phyloP scores from a whole-genome alignment of 83 land plant species.

The Diphasiastrum complanatum region DNA sequence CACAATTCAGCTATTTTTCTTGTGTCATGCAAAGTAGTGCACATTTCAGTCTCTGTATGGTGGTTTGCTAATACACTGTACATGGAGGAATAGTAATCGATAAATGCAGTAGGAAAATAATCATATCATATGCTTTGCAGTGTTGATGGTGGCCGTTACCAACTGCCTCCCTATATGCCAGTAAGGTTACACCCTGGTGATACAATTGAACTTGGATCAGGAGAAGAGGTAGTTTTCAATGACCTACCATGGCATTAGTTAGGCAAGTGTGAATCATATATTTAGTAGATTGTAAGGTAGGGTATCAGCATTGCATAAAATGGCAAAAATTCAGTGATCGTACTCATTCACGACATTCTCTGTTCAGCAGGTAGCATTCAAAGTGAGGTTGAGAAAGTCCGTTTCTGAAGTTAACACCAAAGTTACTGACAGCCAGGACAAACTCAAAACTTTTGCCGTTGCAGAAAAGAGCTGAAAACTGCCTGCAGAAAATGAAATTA shows the following conservation, averaged over 20 bases:
- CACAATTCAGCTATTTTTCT: background rate
- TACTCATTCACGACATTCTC: too few species aligned
- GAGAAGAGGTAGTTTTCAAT: slow-evolving; percentile 32
- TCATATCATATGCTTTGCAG: slow-evolving; percentile 24
- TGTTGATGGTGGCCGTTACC: slow-evolving; percentile 40
- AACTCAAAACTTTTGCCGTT: too few species aligned
- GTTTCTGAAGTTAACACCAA: background rate
- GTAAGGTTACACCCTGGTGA: slow-evolving; percentile 43
- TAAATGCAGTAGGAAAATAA: background rate
- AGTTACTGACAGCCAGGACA: too few species aligned
- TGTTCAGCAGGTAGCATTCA: slow-evolving; percentile 6
- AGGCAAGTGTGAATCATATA: background rate
- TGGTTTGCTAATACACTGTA: background rate
- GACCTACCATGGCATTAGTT: background rate
- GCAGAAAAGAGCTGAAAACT: too few species aligned
- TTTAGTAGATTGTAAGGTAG: background rate
- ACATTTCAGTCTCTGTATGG: background rate
- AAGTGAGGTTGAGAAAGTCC: slow-evolving; percentile 4
- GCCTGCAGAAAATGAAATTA: too few species aligned
- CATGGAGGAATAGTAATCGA: too few species aligned
- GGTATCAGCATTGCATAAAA: background rate
- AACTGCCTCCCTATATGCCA: slow-evolving; percentile 46
- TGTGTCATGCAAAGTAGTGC: background rate
- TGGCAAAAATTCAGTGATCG: background rate
- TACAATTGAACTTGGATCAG: slow-evolving; percentile 44